Evolutionary conservation across 805 yeast genomes (phyloP), one percentile per base, ranked within the genome.

Genomic region (Starmerella davenportii): DNA sequence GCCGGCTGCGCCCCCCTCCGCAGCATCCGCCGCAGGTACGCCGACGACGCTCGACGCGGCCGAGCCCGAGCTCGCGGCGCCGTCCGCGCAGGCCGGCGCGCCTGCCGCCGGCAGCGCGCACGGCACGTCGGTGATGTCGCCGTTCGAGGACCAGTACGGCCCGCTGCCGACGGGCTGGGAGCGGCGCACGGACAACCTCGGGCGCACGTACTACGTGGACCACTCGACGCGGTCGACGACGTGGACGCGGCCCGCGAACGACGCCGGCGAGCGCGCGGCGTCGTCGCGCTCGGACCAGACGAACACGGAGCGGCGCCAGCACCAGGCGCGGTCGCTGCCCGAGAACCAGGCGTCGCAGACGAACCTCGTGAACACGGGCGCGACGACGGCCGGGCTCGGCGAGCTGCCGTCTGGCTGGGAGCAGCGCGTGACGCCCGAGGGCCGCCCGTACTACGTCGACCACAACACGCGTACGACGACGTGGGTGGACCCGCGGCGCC

Each of bases 321-420:
- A 82, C 58, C 77, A 84, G 54, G 81, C 76, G 37, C 72, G 96
- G 59, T 79, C 94, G 3, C 68, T 85, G 49, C 95, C 95, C 1
- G 90, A 78, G 32, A 66, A 63, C 37, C 48, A 61, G 35, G 53
- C 63, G 36, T 4, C 34, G 16, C 11, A 25, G 21, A 32, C 49
- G 15, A 16, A 67, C 18, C 53, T 74, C 70, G 76, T 78, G 37
- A 75, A 79, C 19, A 64, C 79, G 2, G 84, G 95, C 24, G 82
- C 87, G 16, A 87, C 96, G 2, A 82, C 95, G 3, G 79, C 93
- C 21, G 96, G 96, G 1, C 62, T 92, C 33, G 98, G 98, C 21
- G 98, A 90, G 62, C 67, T 90, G 46, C 99, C 99, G 7, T 73
- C 93, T 9, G 99, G 98, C 30, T 90, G 99, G 99, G 99, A 90